Evolutionary conservation across 305 asterid species (phyloP).

Genomic region (Fraxinus albicans): DNA sequence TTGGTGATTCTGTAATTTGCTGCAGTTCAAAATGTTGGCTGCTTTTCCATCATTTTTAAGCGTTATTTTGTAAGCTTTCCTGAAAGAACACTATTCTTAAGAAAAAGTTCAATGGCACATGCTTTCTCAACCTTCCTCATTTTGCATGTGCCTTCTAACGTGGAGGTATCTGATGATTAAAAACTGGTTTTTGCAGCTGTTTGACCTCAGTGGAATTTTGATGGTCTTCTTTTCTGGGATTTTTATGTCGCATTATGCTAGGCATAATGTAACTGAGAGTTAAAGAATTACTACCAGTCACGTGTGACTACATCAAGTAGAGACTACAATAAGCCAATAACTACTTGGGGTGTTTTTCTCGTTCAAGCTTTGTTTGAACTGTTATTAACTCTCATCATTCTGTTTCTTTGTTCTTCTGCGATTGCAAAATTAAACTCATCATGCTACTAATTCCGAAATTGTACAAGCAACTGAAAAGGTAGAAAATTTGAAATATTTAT

Average conservation of each 20-base stretch:
- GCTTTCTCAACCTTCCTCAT: not conserved
- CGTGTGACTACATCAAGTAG: constrained; percentile 13
- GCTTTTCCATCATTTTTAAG: not conserved
- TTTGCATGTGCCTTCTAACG: too few relatives aligned
- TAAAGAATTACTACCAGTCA: constrained; percentile 79
- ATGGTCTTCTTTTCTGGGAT: constrained; percentile 88
- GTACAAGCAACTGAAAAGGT: not conserved
- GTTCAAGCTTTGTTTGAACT: not conserved
- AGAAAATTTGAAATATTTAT: not conserved
- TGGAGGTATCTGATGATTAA: not conserved
- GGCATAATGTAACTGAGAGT: constrained; percentile 86
- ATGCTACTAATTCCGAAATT: not conserved
- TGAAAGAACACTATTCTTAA: not conserved
- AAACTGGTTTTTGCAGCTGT: constrained; percentile 46
- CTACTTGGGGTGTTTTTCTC: not conserved
- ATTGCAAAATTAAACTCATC: not conserved
- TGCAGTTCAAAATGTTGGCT: not conserved
- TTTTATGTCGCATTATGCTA: constrained; percentile 90
- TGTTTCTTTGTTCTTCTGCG: not conserved
- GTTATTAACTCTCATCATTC: not conserved
- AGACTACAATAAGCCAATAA: not conserved
- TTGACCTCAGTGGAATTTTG: constrained; percentile 74
- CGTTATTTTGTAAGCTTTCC: not conserved
- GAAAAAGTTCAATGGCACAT: not conserved
- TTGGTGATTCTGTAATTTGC: not conserved